Percentiles rank a stretch among this genome's conserved stretches.
These are phyloP conservation scores for Aspergillus unguis DNA, from an alignment of 2,329 filamentous ascomycete species.

Conservation along the genomic window DNA sequence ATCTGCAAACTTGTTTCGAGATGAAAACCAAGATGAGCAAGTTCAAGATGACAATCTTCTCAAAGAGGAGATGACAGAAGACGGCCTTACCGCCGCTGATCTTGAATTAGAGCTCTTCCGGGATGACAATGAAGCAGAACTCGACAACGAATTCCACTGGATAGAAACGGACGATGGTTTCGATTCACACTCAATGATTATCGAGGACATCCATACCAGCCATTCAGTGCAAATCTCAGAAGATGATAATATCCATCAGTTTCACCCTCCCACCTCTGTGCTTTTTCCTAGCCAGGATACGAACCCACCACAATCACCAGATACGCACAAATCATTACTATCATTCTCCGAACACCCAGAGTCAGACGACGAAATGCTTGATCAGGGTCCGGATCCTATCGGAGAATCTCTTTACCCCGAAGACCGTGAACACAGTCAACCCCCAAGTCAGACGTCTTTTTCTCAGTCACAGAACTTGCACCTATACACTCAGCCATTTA, in stretches of 20 bases:
- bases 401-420: not conserved
- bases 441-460: no score
- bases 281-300: not conserved
- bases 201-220: not conserved
- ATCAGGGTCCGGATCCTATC: not conserved
- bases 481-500: no score
- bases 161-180: not conserved
- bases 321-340: not conserved
- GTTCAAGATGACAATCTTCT: constrained; percentile 3
- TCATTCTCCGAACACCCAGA: not conserved
- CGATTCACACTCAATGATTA: constrained; percentile 3
- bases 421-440: no score
- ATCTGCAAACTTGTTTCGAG: not conserved
- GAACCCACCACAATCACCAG: not conserved
- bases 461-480: no score
- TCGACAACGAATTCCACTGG: not conserved
- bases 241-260: no score
- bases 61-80: constrained; percentile 1
- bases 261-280: no score
- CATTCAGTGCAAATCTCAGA: not conserved
- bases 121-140: not conserved
- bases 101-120: constrained; percentile 5
- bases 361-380: not conserved
- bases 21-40: not conserved
- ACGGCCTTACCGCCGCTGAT: not conserved